Percentiles rank a stretch among this genome's conserved stretches.
These are phyloP conservation scores for Penicillium sp. DNA, from an alignment of 2,329 filamentous ascomycete genomes.

Conservation along the genomic window DNA sequence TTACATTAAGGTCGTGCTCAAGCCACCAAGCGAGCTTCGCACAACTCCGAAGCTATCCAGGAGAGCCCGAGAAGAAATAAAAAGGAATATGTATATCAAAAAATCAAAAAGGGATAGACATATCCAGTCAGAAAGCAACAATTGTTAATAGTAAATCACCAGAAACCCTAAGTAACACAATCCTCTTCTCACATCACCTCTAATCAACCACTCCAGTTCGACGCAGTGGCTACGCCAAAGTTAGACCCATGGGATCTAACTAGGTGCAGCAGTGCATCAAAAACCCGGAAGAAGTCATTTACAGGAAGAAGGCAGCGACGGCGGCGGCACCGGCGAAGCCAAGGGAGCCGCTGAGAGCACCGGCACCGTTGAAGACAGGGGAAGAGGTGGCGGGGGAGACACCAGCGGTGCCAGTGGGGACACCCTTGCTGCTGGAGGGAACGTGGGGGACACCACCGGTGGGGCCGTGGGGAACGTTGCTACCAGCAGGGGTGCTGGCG, in stretches of 20 bases:
- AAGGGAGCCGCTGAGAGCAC: slow-evolving; percentile 31
- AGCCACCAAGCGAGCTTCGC: slow-evolving; percentile 30
- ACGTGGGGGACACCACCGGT: slow-evolving; percentile 20
- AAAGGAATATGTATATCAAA: slow-evolving; percentile 27
- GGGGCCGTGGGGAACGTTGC: slow-evolving; percentile 20
- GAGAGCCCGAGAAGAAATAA: slow-evolving; percentile 26
- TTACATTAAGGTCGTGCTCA: slow-evolving; percentile 33
- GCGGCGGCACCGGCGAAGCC: slow-evolving; percentile 33
- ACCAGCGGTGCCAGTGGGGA: slow-evolving; percentile 6
- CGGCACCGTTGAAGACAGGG: slow-evolving; percentile 30
- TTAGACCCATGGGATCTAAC: slow-evolving; percentile 3
- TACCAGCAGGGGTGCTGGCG: slow-evolving; percentile 14
- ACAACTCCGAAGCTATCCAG: slow-evolving; percentile 32
- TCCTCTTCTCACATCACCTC: slow-evolving; percentile 12
- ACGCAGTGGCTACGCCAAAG: neutral
- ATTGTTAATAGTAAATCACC: slow-evolving; percentile 25
- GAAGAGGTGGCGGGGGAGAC: slow-evolving; percentile 15
- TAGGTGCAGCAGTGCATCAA: slow-evolving; percentile 14
- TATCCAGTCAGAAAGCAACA: slow-evolving; percentile 29
- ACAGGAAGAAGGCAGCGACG: slow-evolving; percentile 34
- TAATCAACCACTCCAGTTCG: slow-evolving; percentile 7
- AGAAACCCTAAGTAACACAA: slow-evolving; percentile 28
- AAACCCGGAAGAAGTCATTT: slow-evolving; percentile 24
- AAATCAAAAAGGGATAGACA: slow-evolving; percentile 21
- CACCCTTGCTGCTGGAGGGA: slow-evolving; percentile 17